phyloP scores from a whole-genome alignment of 805 yeast species.

The Candida gorgasii region DNA sequence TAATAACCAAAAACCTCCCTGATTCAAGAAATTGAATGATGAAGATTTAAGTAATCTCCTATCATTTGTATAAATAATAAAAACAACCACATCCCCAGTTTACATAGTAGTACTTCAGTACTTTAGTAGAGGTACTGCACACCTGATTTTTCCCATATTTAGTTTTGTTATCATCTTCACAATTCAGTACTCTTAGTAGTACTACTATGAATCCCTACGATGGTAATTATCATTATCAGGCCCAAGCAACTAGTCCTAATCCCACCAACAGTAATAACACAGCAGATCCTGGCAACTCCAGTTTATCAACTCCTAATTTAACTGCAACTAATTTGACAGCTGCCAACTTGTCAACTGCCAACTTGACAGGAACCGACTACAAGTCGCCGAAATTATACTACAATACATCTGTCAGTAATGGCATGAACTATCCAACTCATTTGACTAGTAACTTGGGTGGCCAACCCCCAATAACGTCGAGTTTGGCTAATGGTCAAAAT shows the following conservation, averaged over 20 bases:
- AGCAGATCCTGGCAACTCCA: not conserved
- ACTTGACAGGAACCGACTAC: not conserved
- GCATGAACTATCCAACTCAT: not conserved
- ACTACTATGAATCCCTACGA: constrained; percentile 6
- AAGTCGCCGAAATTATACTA: constrained; percentile 4
- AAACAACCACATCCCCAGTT: not conserved
- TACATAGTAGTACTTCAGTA: not conserved
- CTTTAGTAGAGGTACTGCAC: not conserved
- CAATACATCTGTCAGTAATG: not conserved
- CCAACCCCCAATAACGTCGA: not conserved
- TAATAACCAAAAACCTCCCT: constrained; percentile 6
- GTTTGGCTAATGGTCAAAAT: too few relatives aligned
- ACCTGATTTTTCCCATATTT: not conserved
- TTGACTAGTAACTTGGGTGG: not conserved
- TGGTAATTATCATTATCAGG: constrained; percentile 5
- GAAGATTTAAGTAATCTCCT: constrained; percentile 3
- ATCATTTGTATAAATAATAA: not conserved
- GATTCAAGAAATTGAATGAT: constrained; percentile 1
- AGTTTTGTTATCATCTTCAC: not conserved
- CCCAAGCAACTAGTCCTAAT: constrained; percentile 3
- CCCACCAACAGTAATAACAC: not conserved
- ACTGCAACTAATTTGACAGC: not conserved
- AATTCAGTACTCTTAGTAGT: not conserved
- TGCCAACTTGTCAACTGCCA: not conserved
- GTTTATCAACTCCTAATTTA: not conserved